phyloP scores from a whole-genome alignment of 768 basidiomycete genomes.

The Leccinum sublutescens region DNA sequence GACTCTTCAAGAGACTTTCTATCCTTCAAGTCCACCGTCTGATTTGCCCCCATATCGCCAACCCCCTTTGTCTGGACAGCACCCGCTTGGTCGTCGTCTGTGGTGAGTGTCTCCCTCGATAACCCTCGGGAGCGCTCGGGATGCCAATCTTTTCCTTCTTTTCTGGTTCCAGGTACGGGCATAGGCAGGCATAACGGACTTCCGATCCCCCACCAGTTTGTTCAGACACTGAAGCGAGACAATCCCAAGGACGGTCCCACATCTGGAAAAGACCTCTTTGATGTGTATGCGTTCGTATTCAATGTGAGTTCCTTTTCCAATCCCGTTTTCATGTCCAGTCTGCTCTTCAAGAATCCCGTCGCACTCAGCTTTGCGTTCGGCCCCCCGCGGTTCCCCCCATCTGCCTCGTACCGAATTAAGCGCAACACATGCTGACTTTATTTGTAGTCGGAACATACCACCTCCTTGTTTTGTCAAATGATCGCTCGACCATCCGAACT shows the following conservation, averaged over 20 bases:
- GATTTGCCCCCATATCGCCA: no score
- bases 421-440: slow-evolving; percentile 19
- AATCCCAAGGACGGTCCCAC: slow-evolving; percentile 69
- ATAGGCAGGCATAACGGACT: slow-evolving; percentile 91
- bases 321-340: slow-evolving; percentile 6
- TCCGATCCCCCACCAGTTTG: slow-evolving; percentile 76
- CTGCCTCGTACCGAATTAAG: slow-evolving; percentile 2
- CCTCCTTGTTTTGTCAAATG: slow-evolving; percentile 83
- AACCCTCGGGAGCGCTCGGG: slow-evolving; percentile 9
- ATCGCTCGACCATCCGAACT: slow-evolving; percentile 78
- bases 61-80: no score
- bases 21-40: no score
- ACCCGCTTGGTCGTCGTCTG: slow-evolving; percentile 75
- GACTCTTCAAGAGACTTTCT: no score
- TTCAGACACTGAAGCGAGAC: slow-evolving; percentile 77
- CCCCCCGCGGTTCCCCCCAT: background rate
- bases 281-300: slow-evolving; percentile 72
- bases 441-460: slow-evolving; percentile 67
- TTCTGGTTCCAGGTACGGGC: slow-evolving; percentile 63
- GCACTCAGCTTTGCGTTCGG: background rate
- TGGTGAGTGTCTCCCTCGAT: slow-evolving; percentile 49
- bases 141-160: background rate
- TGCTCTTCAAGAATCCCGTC: background rate
- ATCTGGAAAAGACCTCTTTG: slow-evolving; percentile 86
- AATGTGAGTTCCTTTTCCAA: slow-evolving; percentile 49